Conservation (phyloP, 331 rosid genomes). For the Malus hybrid region DNA sequence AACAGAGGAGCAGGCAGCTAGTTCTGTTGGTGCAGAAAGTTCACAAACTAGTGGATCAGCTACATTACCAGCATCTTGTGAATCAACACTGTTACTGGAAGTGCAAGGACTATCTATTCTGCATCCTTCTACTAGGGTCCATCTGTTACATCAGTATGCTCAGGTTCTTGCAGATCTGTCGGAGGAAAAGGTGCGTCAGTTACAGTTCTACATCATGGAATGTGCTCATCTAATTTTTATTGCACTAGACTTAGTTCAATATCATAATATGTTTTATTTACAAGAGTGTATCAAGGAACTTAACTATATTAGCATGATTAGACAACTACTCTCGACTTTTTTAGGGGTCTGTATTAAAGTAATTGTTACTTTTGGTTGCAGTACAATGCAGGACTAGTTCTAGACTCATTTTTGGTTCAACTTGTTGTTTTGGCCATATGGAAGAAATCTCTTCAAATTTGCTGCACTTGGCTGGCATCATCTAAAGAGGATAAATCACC, state of each 20-base stretch:
- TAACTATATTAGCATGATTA: not conserved
- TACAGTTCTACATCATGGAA: not conserved
- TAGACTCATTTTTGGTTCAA: slow-evolving; percentile 71
- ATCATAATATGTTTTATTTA: not conserved
- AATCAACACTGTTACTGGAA: slow-evolving; percentile 34
- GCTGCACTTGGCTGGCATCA: slow-evolving; percentile 51
- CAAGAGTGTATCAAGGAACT: not conserved
- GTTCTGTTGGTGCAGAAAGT: slow-evolving; percentile 23
- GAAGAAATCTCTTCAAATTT: slow-evolving; percentile 57
- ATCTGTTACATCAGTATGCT: slow-evolving; percentile 52
- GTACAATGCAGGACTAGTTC: slow-evolving; percentile 45
- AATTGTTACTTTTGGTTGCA: slow-evolving; percentile 36
- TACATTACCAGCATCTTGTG: slow-evolving; percentile 22
- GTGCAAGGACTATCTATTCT: slow-evolving; percentile 47
- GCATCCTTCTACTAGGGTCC: slow-evolving; percentile 57
- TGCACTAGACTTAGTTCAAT: not conserved
- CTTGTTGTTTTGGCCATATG: slow-evolving; percentile 88
- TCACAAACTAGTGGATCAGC: slow-evolving; percentile 21
- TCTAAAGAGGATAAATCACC: slow-evolving; percentile 19
- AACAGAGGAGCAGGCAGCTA: slow-evolving; percentile 21
- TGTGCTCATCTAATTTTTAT: not conserved
- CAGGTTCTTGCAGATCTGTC: slow-evolving; percentile 64
- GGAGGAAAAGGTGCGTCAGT: slow-evolving; percentile 43
- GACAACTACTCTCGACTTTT: not conserved
- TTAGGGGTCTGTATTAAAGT: not conserved